phyloP scores from a whole-genome alignment of 805 yeast genomes.

The Saccharomycopsis olivae region DNA sequence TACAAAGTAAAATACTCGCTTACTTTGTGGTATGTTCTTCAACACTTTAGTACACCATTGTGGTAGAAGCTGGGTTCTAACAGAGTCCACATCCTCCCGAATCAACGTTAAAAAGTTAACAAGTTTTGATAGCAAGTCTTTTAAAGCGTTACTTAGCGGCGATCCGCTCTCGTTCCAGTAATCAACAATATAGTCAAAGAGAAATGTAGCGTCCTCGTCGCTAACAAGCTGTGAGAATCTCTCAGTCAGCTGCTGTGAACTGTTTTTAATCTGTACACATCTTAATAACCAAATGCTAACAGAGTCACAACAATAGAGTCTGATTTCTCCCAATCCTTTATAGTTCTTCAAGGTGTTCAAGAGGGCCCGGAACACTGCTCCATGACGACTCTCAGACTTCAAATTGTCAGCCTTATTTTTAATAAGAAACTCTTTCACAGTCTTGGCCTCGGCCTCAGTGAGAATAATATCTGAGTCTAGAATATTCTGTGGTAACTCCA shows the following conservation, averaged over 20 bases:
- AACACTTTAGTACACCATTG: constrained; percentile 39
- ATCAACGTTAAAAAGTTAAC: constrained; percentile 28
- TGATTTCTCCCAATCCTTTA: constrained; percentile 27
- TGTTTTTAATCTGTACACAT: constrained; percentile 30
- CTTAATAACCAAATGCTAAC: constrained; percentile 57
- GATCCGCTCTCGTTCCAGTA: constrained; percentile 65
- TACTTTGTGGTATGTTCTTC: constrained; percentile 31
- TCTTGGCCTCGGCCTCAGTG: neutral
- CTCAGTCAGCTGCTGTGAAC: neutral
- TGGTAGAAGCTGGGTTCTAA: constrained; percentile 7
- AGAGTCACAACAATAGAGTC: constrained; percentile 45
- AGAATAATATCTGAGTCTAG: neutral
- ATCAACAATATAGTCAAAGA: constrained; percentile 49
- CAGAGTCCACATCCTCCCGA: neutral
- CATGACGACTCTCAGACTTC: neutral
- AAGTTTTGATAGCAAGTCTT: constrained; percentile 47
- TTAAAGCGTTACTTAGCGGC: constrained; percentile 59
- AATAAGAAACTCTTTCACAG: constrained; percentile 4
- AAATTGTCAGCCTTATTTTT: constrained; percentile 4
- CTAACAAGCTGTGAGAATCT: constrained; percentile 16
- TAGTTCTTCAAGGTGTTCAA: constrained; percentile 24
- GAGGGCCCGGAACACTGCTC: constrained; percentile 18
- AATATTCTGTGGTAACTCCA: neutral
- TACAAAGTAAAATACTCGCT: constrained; percentile 52
- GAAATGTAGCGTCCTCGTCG: constrained; percentile 21